These are phyloP conservation scores for Pestalotiopsis fici DNA, from an alignment of 2,329 filamentous ascomycete genomes.

Conservation along the genomic window DNA sequence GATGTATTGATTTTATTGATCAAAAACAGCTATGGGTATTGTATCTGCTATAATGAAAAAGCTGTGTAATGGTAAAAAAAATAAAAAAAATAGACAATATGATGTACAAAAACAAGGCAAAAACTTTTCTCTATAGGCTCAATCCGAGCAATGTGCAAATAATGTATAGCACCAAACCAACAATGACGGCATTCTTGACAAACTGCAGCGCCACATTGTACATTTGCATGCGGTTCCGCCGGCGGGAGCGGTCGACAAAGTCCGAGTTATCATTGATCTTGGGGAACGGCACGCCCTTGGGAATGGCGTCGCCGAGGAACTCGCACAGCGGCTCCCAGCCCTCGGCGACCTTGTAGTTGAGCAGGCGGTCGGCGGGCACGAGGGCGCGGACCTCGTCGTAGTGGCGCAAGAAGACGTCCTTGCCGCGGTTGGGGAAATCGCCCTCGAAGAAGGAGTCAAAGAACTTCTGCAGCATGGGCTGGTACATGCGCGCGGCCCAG, in stretches of 20 bases:
- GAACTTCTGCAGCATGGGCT: conserved; percentile 71
- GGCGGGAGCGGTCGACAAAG: conserved; percentile 28
- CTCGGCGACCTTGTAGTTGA: conserved; percentile 32
- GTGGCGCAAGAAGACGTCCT: conserved; percentile 55
- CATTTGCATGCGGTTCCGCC: conserved; percentile 8
- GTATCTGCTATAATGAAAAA: neutral
- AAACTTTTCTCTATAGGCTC: neutral
- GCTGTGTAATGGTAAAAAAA: neutral
- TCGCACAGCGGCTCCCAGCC: conserved; percentile 37
- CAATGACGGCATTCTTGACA: neutral
- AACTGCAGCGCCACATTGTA: conserved; percentile 4
- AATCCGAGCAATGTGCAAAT: neutral
- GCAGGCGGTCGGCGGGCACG: conserved; percentile 29
- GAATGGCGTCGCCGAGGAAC: conserved; percentile 34
- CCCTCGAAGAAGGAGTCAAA: conserved; percentile 69
- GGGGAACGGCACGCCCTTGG: conserved; percentile 36
- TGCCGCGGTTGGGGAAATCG: conserved; percentile 66
- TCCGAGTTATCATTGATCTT: conserved; percentile 48
- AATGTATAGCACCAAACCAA: conserved; percentile 1
- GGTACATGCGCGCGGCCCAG: conserved; percentile 69
- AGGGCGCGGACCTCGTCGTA: conserved; percentile 27
- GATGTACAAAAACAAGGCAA: neutral
- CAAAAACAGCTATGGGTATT: neutral
- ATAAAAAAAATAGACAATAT: neutral
- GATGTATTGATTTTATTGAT: neutral